Conservation (phyloP, 1,284 basidiomycete genomes). For the Apiotrichum montevideense region DNA sequence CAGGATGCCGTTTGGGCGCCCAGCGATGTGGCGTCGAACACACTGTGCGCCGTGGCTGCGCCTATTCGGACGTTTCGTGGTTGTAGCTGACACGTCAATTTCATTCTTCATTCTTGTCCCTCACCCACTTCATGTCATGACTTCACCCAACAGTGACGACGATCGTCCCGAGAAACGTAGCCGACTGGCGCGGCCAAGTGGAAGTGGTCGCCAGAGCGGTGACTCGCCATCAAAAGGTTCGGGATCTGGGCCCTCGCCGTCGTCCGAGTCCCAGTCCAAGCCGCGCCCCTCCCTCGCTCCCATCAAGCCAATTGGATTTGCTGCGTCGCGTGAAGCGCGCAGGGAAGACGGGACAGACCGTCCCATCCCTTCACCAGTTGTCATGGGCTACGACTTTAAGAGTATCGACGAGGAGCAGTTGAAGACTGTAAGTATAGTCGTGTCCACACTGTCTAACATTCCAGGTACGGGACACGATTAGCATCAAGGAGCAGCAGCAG, state of each 20-base stretch:
- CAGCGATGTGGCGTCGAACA: too few relatives aligned
- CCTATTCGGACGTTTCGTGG: too few relatives aligned
- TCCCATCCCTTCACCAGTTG: slow-evolving; percentile 38
- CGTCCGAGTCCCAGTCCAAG: slow-evolving; percentile 3
- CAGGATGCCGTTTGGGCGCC: too few relatives aligned
- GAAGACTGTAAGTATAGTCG: slow-evolving; percentile 30
- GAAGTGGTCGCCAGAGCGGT: slow-evolving; percentile 5
- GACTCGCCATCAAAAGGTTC: slow-evolving; percentile 16
- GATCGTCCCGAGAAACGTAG: slow-evolving; percentile 17
- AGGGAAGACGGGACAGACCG: slow-evolving; percentile 26
- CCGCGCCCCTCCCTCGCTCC: slow-evolving; percentile 19
- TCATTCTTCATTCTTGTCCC: background rate
- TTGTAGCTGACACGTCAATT: too few relatives aligned
- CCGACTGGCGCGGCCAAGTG: slow-evolving; percentile 1
- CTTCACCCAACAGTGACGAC: slow-evolving; percentile 8
- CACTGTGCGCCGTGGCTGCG: too few relatives aligned
- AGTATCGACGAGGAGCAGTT: slow-evolving; percentile 39
- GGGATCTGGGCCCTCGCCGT: background rate
- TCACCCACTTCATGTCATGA: too few relatives aligned
- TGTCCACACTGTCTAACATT: background rate
- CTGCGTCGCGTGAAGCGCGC: slow-evolving; percentile 31
- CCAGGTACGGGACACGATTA: slow-evolving; percentile 43
- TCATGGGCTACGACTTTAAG: slow-evolving; percentile 45
- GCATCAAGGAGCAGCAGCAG: slow-evolving; percentile 44
- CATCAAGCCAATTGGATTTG: slow-evolving; percentile 42